phyloP scores from a whole-genome alignment of 441 rosid genomes.

The Erodium trifolium region DNA sequence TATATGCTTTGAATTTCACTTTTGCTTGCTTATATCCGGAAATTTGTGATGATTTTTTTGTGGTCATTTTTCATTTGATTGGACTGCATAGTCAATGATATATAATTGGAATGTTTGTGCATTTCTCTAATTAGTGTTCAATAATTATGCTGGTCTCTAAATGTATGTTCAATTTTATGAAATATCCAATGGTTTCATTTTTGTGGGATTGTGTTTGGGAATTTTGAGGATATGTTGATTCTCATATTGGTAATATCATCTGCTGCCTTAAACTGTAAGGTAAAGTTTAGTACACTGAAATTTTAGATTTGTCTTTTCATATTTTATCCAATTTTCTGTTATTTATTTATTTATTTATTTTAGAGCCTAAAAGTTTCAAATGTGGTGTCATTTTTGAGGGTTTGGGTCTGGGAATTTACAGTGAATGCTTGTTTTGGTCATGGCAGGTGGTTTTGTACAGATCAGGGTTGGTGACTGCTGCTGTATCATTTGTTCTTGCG shows the following conservation, averaged over 20 bases:
- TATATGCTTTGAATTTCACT: conserved; percentile 15
- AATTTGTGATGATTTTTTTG: neutral
- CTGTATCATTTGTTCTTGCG: conserved; percentile 63
- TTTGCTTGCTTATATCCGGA: neutral
- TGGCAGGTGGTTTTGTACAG: conserved; percentile 77
- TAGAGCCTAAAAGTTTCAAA: neutral
- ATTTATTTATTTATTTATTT: neutral
- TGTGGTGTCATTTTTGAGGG: neutral
- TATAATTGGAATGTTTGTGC: too few relatives aligned
- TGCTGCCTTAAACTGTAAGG: neutral
- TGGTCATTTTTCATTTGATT: neutral
- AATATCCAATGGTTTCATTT: too few relatives aligned
- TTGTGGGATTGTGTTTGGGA: neutral
- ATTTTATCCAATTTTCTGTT: neutral
- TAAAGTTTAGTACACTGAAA: neutral
- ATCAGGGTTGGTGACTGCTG: conserved; percentile 72
- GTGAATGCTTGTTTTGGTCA: conserved; percentile 8
- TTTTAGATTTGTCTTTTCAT: neutral
- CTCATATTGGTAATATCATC: neutral
- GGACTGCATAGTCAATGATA: neutral
- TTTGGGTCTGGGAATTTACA: conserved; percentile 1
- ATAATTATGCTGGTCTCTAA: neutral
- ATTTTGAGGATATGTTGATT: neutral
- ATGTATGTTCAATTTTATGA: neutral
- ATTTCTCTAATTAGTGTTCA: too few relatives aligned